Evolutionary conservation across 495 filamentous ascomycete genomes (phyloP).

Genomic region (Penicillium angulare): DNA sequence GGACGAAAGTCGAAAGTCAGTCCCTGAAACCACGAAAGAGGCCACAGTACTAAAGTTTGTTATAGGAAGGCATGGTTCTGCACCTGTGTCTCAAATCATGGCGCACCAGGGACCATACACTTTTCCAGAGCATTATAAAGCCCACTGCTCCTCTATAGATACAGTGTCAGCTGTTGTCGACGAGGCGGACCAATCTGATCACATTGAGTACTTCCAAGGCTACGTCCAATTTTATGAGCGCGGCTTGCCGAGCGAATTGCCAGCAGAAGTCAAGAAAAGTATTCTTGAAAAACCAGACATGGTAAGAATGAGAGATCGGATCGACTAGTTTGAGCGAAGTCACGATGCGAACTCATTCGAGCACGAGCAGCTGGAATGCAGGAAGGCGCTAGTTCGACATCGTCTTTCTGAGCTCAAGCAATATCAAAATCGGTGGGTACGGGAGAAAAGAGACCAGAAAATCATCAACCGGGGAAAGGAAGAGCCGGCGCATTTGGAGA

Average conservation of each 20-base stretch:
- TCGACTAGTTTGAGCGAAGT: constrained; percentile 3
- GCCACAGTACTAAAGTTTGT: constrained; percentile 19
- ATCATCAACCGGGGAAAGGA: constrained; percentile 15
- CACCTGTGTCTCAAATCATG: constrained; percentile 20
- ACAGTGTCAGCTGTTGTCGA: constrained; percentile 18
- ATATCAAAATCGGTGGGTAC: constrained; percentile 16
- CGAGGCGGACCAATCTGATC: constrained; percentile 12
- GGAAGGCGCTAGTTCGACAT: constrained; percentile 9
- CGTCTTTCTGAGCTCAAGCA: constrained; percentile 12
- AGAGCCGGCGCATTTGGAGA: constrained; percentile 2
- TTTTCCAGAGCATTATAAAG: constrained; percentile 18
- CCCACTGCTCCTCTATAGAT: constrained; percentile 19
- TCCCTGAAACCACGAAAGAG: constrained; percentile 18
- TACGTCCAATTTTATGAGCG: constrained; percentile 18
- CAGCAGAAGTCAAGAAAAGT: constrained; percentile 17
- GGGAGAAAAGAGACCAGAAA: constrained; percentile 15
- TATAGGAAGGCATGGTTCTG: constrained; percentile 21
- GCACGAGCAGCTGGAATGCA: constrained; percentile 7
- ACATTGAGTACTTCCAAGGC: constrained; percentile 25
- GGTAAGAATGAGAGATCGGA: constrained; percentile 5
- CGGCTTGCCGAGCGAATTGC: constrained; percentile 13
- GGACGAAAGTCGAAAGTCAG: constrained; percentile 17
- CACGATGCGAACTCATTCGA: constrained; percentile 4
- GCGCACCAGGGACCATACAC: constrained; percentile 11
- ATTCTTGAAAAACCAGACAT: constrained; percentile 14